Percentiles rank a stretch among this genome's conserved stretches.
These are phyloP conservation scores for Wickerhamomyces alni DNA, from an alignment of 805 yeast genomes.

Conservation along the genomic window DNA sequence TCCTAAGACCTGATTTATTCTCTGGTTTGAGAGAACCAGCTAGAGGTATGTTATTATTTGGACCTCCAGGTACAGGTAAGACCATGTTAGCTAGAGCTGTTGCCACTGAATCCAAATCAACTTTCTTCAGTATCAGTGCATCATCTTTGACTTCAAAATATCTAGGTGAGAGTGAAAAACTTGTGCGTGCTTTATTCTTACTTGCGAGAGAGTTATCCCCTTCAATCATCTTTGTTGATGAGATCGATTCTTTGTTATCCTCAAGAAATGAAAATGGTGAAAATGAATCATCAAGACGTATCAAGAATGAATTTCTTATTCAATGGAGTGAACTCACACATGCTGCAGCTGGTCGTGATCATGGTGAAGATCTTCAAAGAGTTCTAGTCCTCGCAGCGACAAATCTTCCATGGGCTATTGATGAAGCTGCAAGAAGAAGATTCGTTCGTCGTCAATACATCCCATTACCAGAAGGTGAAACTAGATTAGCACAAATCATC, in stretches of 20 bases:
- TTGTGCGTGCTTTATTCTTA: slow-evolving; percentile 82
- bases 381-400: slow-evolving; percentile 93
- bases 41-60: slow-evolving; percentile 91
- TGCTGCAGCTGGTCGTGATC: slow-evolving; percentile 72
- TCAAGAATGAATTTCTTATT: slow-evolving; percentile 87
- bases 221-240: slow-evolving; percentile 91
- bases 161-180: slow-evolving; percentile 89
- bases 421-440: slow-evolving; percentile 93
- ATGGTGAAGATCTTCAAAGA: slow-evolving; percentile 40
- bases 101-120: slow-evolving; percentile 89
- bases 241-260: slow-evolving; percentile 85
- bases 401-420: slow-evolving; percentile 94
- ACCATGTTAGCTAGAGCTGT: slow-evolving; percentile 97
- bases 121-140: slow-evolving; percentile 88
- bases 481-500: slow-evolving; percentile 64
- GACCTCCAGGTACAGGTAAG: slow-evolving; percentile 99
- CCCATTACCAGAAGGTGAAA: slow-evolving; percentile 86
- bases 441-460: slow-evolving; percentile 90
- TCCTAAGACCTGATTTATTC: slow-evolving; percentile 87
- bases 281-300: slow-evolving; percentile 82
- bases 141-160: slow-evolving; percentile 84
- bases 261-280: slow-evolving; percentile 61
- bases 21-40: slow-evolving; percentile 91
- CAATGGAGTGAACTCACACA: slow-evolving; percentile 88
- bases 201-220: slow-evolving; percentile 86